Conservation (phyloP, 768 basidiomycete genomes). For the Mycena floridula region DNA sequence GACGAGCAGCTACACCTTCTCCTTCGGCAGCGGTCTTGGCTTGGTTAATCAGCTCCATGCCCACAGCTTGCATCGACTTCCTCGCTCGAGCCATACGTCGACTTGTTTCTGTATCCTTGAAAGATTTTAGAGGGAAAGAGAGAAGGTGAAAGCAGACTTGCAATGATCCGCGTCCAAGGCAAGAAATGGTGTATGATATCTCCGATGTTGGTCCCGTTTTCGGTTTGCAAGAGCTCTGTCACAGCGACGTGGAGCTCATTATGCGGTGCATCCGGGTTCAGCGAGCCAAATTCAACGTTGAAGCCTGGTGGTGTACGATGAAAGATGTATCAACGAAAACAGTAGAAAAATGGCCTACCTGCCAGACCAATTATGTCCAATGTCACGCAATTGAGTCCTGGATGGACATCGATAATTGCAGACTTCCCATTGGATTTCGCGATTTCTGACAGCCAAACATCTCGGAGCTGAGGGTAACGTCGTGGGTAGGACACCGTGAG, state of each 20-base stretch:
- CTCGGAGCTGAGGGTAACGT: neutral
- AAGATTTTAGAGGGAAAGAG: neutral
- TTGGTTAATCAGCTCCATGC: conserved; percentile 37
- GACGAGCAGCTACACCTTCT: conserved; percentile 17
- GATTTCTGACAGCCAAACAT: neutral
- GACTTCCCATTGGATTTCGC: no score
- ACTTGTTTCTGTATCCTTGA: no score
- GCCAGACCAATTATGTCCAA: neutral
- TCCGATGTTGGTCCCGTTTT: no score
- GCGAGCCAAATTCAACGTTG: neutral
- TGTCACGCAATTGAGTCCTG: neutral
- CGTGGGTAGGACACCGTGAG: neutral
- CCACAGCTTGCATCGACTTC: conserved; percentile 43
- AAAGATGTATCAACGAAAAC: neutral
- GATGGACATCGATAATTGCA: neutral
- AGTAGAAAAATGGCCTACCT: neutral
- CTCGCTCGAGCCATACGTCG: conserved; percentile 24
- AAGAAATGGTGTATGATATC: conserved; percentile 27
- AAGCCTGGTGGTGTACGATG: neutral
- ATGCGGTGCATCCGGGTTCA: neutral
- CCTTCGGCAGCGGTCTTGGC: conserved; percentile 33
- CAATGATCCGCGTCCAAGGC: conserved; percentile 33
- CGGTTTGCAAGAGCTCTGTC: no score
- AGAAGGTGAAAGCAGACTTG: conserved; percentile 14
- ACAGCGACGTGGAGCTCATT: neutral